Evolutionary conservation across 2,329 filamentous ascomycete genomes (phyloP), one percentile per base, ranked within the genome.

Genomic region (Endoconidiophora polonica): DNA sequence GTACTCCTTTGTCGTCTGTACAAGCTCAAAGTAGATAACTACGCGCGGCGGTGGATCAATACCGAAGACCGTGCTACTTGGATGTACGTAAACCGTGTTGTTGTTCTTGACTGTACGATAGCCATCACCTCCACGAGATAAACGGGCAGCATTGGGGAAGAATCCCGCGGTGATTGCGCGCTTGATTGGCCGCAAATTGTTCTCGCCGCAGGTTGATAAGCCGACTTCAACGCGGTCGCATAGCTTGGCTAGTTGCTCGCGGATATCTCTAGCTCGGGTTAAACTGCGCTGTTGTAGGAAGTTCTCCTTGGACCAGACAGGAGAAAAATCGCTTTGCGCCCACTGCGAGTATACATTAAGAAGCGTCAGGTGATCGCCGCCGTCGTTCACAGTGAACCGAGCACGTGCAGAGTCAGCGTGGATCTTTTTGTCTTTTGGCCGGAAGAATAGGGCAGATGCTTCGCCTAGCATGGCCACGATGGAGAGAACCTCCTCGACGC

Each of bases 271-370:
- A 0, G 87, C 90, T 1, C 91, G 78, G 0, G 82, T 91, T 2
- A 98, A 72, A n/a, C 81, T 84, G 14, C 88, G 79, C 62, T 94
- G 86, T 61, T 96, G 88, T 7, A 98, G 62, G 63, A 94, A 98
- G 62, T 96, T 95, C 66, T 96, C 90, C 45, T 81, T 80, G 0
- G 85, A 71, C 88, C 88, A 98, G 43, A 93, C 77, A 48, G 78
- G 80, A 46, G 78, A 85, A 65, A 86, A 98, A 64, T 94, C 90
- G 45, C 78, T 81, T 61, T 96, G 90, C 1, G 88, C 85, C 83
- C 87, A 98, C 62, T 94, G 85, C 58, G 91, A 90, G 79, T 82
- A 98, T 58, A 98, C 82, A 59, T 94, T 94, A 44, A 96, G 76
- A 1, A 94, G 74, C 0, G 86, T 87, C 4, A 91, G 62, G 58